Evolutionary conservation across 495 filamentous ascomycete species (phyloP).

Genomic region (Aspergillus kassunensis): DNA sequence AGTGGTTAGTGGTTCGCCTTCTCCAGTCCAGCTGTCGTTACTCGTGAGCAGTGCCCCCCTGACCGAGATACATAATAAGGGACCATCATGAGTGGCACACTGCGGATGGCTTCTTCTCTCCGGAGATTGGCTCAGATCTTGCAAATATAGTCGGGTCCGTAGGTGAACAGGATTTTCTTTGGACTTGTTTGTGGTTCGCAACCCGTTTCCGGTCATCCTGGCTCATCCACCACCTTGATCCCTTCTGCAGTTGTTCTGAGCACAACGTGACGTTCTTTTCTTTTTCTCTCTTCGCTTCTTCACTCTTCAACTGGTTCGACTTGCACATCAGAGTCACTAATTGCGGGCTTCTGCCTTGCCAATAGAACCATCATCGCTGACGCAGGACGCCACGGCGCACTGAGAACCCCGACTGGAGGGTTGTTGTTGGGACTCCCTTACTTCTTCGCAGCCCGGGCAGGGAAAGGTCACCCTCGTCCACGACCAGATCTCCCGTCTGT

Average conservation of each 20-base stretch:
- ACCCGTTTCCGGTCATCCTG: conserved; percentile 10
- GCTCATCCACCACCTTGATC: conserved; percentile 1
- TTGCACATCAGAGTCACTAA: conserved; percentile 4
- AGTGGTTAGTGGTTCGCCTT: conserved; percentile 15
- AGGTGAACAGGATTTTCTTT: neutral
- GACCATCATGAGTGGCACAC: neutral
- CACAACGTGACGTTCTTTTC: conserved; percentile 2
- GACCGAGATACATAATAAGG: conserved; percentile 12
- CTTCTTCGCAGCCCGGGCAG: neutral
- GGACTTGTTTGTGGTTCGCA: conserved; percentile 8
- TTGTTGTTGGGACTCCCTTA: conserved; percentile 10
- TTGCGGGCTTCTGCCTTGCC: neutral
- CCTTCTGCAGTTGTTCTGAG: conserved; percentile 2
- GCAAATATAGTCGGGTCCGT: conserved; percentile 3
- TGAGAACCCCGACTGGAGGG: conserved; percentile 2
- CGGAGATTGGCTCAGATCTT: neutral
- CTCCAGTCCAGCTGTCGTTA: too few relatives aligned
- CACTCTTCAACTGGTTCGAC: neutral
- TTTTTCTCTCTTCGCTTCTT: neutral
- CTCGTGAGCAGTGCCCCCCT: conserved; percentile 10
- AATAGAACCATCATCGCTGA: neutral
- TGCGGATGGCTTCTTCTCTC: neutral
- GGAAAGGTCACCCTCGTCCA: neutral
- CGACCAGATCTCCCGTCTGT: neutral
- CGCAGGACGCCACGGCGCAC: conserved; percentile 7